Evolutionary conservation across 2,329 filamentous ascomycete genomes (phyloP), one percentile per base, ranked within the genome.

Genomic region (Paracamarosporium sp.): DNA sequence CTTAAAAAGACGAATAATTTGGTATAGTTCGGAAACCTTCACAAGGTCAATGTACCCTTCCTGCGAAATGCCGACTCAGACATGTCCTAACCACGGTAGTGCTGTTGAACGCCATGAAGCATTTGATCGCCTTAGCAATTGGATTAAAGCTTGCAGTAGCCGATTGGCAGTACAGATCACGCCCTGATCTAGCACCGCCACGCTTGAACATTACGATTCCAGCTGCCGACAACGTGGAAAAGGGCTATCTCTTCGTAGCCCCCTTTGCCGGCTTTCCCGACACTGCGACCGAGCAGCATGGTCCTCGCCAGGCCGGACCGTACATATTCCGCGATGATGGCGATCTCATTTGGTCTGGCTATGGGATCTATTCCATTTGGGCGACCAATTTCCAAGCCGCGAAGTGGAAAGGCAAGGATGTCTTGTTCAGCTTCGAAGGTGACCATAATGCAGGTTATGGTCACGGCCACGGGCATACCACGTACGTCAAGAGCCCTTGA

Each of bases 261-360:
- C 77, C 75, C 0, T 78, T 75, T 46, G 64, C 69, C 1, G 64
- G 65, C 3, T 62, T 50, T 38, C 59, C 55, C 12, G 65, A 70
- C 43, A 65, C 64, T 5, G 53, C 63, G 3, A 51, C 44, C n/a
- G 71, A 30, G 65, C 75, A 57, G 66, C 76, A 81, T 56, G 81
- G 81, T 0, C 83, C 83, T 1, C 78, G 79, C 5, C 84, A 86
- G 68, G 77, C 82, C 1, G 83, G 76, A 0, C 81, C 84, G 0
- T 87, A 86, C 66, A 86, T 87, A 61, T 81, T 85, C 62, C 78
- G 79, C 5, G 79, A 85, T 62, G 72, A 83, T 30, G 84, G 84
- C 1, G 82, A 86, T 48, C 75, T 87, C 0, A 76, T 87, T 22
- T 87, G 84, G 84, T 86, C 84, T 0, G 83, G 85, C 2, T 83